A percentile compares a stretch with the other conserved stretches of the same genome.
phyloP scores from a whole-genome alignment of 2,329 filamentous ascomycete species.

The Stagonosporopsis rhizophila region DNA sequence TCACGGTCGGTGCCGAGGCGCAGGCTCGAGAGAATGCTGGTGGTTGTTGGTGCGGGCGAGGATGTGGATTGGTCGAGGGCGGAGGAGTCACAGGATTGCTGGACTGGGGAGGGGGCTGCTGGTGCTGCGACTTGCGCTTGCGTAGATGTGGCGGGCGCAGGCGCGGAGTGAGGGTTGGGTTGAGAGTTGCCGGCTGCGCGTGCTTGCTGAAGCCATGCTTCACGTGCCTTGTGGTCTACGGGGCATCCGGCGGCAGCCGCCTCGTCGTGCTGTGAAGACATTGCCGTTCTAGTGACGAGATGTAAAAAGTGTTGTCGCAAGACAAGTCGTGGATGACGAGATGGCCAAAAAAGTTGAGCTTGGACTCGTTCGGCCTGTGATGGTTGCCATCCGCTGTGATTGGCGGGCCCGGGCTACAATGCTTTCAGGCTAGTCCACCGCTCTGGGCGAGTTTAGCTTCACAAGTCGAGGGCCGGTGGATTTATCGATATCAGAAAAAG shows the following conservation, averaged over 20 bases:
- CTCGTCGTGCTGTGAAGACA: slow-evolving; percentile 36
- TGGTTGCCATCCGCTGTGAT: slow-evolving; percentile 25
- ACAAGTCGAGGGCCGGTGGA: slow-evolving; percentile 12
- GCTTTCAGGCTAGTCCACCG: slow-evolving; percentile 21
- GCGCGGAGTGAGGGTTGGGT: slow-evolving; percentile 29
- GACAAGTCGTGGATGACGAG: slow-evolving; percentile 27
- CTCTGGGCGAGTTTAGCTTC: slow-evolving; percentile 14
- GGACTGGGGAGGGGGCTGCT: slow-evolving; percentile 27
- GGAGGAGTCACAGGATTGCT: slow-evolving; percentile 49
- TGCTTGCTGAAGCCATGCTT: slow-evolving; percentile 81
- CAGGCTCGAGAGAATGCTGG: slow-evolving; percentile 37
- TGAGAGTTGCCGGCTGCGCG: slow-evolving; percentile 51
- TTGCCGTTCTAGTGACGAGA: slow-evolving; percentile 16
- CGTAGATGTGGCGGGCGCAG: slow-evolving; percentile 11
- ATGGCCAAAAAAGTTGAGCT: slow-evolving; percentile 34
- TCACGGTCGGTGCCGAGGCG: slow-evolving; percentile 54
- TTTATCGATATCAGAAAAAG: slow-evolving; percentile 14
- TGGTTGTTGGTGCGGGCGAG: slow-evolving; percentile 27
- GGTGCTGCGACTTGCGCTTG: slow-evolving; percentile 23
- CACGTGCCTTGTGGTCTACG: slow-evolving; percentile 87
- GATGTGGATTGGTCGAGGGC: slow-evolving; percentile 42
- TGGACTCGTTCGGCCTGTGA: slow-evolving; percentile 26
- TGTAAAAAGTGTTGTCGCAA: slow-evolving; percentile 10
- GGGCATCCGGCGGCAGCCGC: slow-evolving; percentile 67
- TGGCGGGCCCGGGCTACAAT: slow-evolving; percentile 20